Evolutionary conservation across 345 rosid species (phyloP).

Genomic region (Chamaenerion angustifolium): DNA sequence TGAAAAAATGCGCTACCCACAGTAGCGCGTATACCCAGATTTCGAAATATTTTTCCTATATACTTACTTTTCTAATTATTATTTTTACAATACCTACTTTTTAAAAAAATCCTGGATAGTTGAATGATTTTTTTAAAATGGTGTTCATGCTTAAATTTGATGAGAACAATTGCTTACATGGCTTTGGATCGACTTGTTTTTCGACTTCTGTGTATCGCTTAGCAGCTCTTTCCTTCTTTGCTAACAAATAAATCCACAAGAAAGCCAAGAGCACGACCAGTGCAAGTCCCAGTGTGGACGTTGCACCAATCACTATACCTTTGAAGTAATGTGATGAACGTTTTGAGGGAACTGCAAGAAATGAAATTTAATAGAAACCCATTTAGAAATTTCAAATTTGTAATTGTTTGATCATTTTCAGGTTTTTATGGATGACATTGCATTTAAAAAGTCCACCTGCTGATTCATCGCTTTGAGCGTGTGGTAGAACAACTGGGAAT

Average conservation of each 20-base stretch:
- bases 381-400: not conserved
- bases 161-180: slow-evolving; percentile 24
- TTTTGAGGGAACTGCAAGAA: slow-evolving; percentile 42
- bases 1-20: no score
- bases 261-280: slow-evolving; percentile 53
- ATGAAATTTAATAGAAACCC: not conserved
- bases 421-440: not conserved
- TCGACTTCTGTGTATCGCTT: slow-evolving; percentile 82
- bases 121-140: no score
- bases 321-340: slow-evolving; percentile 77
- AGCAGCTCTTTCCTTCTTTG: slow-evolving; percentile 84
- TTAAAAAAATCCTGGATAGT: no score
- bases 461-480: slow-evolving; percentile 73
- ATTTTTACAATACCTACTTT: no score
- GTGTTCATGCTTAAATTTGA: not conserved
- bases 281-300: slow-evolving; percentile 61
- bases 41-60: no score
- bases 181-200: slow-evolving; percentile 63
- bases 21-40: no score
- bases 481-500: slow-evolving; percentile 94
- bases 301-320: slow-evolving; percentile 73
- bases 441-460: slow-evolving; percentile 31
- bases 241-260: slow-evolving; percentile 59
- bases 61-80: no score
- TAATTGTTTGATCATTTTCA: no score